Percentiles rank a stretch among this genome's conserved stretches.
These are phyloP conservation scores for Coemansia sp. DNA, from an alignment of 192 early-diverging fungal species.

Conservation along the genomic window DNA sequence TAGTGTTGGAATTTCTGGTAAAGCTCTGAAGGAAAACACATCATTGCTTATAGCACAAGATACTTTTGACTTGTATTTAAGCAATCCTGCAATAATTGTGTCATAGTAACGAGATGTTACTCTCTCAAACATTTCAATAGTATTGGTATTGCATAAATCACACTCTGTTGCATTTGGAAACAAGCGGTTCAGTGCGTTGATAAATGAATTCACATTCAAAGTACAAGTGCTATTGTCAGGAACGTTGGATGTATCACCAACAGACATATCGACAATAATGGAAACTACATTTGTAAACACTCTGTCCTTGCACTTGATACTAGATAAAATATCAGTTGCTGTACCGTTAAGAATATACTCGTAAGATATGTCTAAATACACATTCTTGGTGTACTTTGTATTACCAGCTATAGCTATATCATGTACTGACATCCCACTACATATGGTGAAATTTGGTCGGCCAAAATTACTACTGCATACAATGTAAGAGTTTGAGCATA, in stretches of 20 bases:
- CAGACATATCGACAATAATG: neutral
- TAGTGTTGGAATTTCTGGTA: neutral
- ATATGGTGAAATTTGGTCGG: neutral
- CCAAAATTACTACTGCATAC: neutral
- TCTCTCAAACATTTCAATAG: neutral
- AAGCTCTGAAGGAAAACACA: neutral
- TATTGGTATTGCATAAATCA: neutral
- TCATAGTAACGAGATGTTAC: neutral
- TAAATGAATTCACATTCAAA: neutral
- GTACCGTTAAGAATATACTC: slow-evolving; percentile 2
- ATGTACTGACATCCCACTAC: neutral
- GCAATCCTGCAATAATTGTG: neutral
- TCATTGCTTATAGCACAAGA: neutral
- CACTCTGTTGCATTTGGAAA: neutral
- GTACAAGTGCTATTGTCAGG: neutral
- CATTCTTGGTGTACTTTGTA: neutral
- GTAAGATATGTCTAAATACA: neutral
- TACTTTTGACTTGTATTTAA: neutral
- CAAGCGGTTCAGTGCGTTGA: neutral
- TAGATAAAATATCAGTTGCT: neutral
- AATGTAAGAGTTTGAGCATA: neutral
- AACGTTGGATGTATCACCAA: neutral
- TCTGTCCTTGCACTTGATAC: neutral
- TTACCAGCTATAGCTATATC: neutral
- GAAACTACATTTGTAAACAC: neutral